Evolutionary conservation across 805 yeast species (phyloP).

Genomic region (Cyberlindnera euphorbiiphila): DNA sequence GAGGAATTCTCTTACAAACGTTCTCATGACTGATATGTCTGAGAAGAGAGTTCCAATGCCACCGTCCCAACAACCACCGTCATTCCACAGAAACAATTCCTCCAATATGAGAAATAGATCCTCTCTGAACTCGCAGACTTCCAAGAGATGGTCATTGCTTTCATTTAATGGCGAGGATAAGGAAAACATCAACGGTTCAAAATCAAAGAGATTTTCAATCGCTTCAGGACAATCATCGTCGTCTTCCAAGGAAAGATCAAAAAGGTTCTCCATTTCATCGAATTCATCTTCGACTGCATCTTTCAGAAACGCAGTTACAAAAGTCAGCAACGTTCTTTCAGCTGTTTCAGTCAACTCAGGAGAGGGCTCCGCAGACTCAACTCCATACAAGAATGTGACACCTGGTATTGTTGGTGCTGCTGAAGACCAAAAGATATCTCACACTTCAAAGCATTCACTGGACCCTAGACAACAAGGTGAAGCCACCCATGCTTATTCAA

Average conservation of each 20-base stretch:
- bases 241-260: conserved; percentile 13
- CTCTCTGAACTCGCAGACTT: conserved; percentile 20
- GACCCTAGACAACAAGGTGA: conserved; percentile 10
- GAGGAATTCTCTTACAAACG: conserved; percentile 7
- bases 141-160: conserved; percentile 30
- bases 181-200: conserved; percentile 13
- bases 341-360: conserved; percentile 24
- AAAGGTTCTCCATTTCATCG: conserved; percentile 24
- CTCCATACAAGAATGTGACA: conserved; percentile 17
- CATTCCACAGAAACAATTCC: conserved; percentile 23
- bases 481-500: conserved; percentile 11
- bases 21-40: conserved; percentile 15
- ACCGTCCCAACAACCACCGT: conserved; percentile 15
- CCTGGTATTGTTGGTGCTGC: conserved; percentile 27
- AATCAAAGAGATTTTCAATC: conserved; percentile 23
- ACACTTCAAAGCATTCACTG: conserved; percentile 5
- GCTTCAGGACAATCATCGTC: conserved; percentile 22
- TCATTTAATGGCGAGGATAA: conserved; percentile 24
- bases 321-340: conserved; percentile 24
- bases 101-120: conserved; percentile 25
- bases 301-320: conserved; percentile 22
- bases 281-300: conserved; percentile 20
- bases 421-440: background rate
- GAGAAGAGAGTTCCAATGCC: conserved; percentile 25
- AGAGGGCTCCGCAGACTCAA: conserved; percentile 20